Evolutionary conservation across 129 eudicot genomes (phyloP).

Genomic region (Rutidosis leptorrhynchoides): DNA sequence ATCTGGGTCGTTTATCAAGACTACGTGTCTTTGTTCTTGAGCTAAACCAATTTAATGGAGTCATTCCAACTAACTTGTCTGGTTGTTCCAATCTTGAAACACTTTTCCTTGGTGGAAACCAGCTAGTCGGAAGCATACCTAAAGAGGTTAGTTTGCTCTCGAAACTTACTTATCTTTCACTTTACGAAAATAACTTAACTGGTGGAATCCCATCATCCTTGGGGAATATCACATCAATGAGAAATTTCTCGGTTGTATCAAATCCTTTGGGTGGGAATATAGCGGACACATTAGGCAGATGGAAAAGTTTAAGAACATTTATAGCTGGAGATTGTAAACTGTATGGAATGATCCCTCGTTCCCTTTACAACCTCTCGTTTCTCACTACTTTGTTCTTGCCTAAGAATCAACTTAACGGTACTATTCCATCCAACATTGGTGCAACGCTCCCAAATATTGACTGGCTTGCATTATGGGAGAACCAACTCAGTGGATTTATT

Average conservation of each 20-base stretch:
- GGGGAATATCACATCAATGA: slow-evolving; percentile 3
- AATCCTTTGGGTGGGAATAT: slow-evolving; percentile 7
- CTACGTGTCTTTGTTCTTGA: neutral
- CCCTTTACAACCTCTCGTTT: slow-evolving; percentile 1
- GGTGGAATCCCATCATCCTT: slow-evolving; percentile 19
- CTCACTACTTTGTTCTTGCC: neutral
- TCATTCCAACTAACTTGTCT: slow-evolving; percentile 1
- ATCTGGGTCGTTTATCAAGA: slow-evolving; percentile 5
- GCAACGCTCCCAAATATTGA: slow-evolving; percentile 1
- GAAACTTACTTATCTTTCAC: too few relatives aligned
- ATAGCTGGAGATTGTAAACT: neutral
- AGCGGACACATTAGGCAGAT: neutral
- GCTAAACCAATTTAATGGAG: neutral
- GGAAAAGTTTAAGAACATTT: neutral
- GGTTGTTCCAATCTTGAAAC: too few relatives aligned
- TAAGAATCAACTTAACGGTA: neutral
- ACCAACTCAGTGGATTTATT: neutral
- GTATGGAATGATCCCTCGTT: neutral
- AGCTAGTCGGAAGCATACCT: slow-evolving; percentile 17
- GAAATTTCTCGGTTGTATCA: neutral
- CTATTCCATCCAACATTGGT: slow-evolving; percentile 9
- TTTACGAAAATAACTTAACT: neutral
- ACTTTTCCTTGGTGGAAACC: neutral
- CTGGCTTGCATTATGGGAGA: neutral
- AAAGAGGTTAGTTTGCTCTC: neutral